phyloP scores from a whole-genome alignment of 257 asterid species.

The Primulina eburnea region DNA sequence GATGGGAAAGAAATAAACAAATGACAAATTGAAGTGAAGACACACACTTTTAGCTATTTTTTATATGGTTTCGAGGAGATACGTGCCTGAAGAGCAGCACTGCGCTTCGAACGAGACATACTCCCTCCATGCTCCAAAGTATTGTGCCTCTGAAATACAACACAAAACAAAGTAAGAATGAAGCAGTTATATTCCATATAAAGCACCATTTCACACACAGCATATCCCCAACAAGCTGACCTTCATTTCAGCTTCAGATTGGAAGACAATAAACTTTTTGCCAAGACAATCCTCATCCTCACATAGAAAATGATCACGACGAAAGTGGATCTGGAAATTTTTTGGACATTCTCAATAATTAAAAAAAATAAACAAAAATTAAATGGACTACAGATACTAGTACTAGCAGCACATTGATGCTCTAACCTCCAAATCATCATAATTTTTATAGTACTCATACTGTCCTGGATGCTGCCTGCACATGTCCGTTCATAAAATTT shows the following conservation, averaged over 20 bases:
- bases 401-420: conserved; percentile 18
- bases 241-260: conserved; percentile 84
- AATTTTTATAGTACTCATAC: conserved; percentile 82
- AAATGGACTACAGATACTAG: conserved; percentile 17
- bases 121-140: conserved; percentile 90
- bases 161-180: conserved; percentile 18
- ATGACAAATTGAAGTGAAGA: conserved; percentile 5
- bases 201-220: neutral
- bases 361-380: conserved; percentile 1
- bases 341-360: conserved; percentile 20
- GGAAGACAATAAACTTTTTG: conserved; percentile 80
- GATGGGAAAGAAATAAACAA: neutral
- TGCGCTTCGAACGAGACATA: conserved; percentile 92
- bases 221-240: conserved; percentile 35
- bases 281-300: conserved; percentile 89
- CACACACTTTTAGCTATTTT: neutral
- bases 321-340: conserved; percentile 70
- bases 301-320: conserved; percentile 77
- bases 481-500: conserved; percentile 12
- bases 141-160: conserved; percentile 76
- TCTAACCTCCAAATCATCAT: conserved; percentile 86
- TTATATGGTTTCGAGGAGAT: conserved; percentile 23
- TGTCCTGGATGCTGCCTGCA: conserved; percentile 97
- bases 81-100: conserved; percentile 93
- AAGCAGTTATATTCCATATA: neutral